phyloP scores from a whole-genome alignment of 345 rosid genomes.

The Acer campestre region DNA sequence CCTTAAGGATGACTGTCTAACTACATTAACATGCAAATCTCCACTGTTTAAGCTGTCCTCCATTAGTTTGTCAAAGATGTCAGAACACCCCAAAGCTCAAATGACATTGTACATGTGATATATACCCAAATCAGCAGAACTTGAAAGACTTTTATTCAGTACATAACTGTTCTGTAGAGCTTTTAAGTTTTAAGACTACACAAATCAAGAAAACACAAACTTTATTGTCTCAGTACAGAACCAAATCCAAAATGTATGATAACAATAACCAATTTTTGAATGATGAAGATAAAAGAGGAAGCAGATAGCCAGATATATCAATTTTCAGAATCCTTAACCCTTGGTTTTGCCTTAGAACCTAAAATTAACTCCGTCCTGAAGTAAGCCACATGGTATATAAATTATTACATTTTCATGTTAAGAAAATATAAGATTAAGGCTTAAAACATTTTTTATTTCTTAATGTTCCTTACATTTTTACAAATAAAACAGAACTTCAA shows the following conservation, averaged over 20 bases:
- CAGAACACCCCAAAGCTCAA: constrained; percentile 13
- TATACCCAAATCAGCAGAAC: constrained; percentile 4
- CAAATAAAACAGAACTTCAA: no score
- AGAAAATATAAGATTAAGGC: no score
- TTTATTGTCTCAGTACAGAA: not conserved
- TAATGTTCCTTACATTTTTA: no score
- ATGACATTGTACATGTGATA: constrained; percentile 6
- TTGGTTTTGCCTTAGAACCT: no score
- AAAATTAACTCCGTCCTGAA: no score
- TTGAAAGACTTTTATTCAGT: not conserved
- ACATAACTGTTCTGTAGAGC: constrained; percentile 9
- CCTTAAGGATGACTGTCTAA: constrained; percentile 53
- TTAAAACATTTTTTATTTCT: no score
- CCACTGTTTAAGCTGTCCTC: constrained; percentile 54
- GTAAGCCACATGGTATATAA: no score
- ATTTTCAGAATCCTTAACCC: no score
- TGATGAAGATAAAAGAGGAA: not conserved
- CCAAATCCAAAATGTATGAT: not conserved
- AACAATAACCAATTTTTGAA: not conserved
- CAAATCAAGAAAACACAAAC: constrained; percentile 16
- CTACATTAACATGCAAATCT: constrained; percentile 45
- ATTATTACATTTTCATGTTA: no score
- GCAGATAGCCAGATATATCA: no score
- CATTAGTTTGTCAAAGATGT: constrained; percentile 38
- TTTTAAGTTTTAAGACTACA: constrained; percentile 18